Base-by-base conservation (phyloP, 305 asterid genomes). In the Petunia hybrid region DNA sequence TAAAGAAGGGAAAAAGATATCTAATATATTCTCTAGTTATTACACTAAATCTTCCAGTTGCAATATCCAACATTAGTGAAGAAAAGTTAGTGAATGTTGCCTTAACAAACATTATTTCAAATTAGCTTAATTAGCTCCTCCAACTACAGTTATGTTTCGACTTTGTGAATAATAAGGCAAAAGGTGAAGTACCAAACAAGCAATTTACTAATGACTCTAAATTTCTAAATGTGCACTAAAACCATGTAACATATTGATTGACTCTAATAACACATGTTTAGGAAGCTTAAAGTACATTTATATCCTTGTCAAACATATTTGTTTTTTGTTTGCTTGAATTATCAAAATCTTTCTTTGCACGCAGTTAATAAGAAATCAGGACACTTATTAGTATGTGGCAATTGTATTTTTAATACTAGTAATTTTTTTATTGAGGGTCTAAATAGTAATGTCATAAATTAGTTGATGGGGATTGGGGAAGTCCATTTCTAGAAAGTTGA, bases 91-190 rank as follows among this genome's bases (percentile, higher is more conserved):
- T 48, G 35, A 71, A 31, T 46, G 45, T 12, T 71, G 35, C 78
- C 78, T 48, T 48, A 71, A 6, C 6, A 71, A 35, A 5, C 10
- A 71, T 46, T 2, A 35, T 1, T 35, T 71, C 78, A 48, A 57
- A 57, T 57, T 57, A 57, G 63, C 36, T 57, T n/a, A 22, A 22
- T 22, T 22, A 5, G 35, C 62, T 57, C 8, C 9, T 14, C 62
- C 62, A 57, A 71, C 61, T 46, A 48, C 35, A 46, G 12, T 71
- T 71, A 71, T 71, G 61, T 35, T 71, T 48, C 61, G 48, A 31
- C 43, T 35, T 70, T 48, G 42, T 16, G 12, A 48, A 71, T 31
- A 2, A 48, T 31, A 48, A 48, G 10, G 31, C 13, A 48, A 71
- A 45, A 12, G 12, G 22, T 46, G 0, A 35, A 71, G 77, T 71